Conservation (phyloP, 495 filamentous ascomycete species). For the Ascobolus immersus region DNA sequence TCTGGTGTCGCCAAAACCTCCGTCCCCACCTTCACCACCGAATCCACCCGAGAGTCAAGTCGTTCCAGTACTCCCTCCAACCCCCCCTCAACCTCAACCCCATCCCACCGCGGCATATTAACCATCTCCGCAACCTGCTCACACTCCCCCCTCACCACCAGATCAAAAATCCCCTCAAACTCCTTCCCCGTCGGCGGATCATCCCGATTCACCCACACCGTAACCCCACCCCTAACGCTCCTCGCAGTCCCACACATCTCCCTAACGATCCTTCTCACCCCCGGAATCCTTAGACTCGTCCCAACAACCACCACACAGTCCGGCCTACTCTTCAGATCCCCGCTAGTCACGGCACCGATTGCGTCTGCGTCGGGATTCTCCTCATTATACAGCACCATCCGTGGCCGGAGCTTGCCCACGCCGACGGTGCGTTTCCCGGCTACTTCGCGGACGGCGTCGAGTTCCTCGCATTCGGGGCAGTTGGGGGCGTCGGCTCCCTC, state of each 20-base stretch:
- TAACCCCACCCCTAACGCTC: conserved; percentile 59
- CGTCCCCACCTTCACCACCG: too few relatives aligned
- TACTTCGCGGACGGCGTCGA: conserved; percentile 48
- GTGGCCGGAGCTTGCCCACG: conserved; percentile 65
- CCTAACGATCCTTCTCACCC: conserved; percentile 63
- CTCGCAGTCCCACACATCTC: conserved; percentile 68
- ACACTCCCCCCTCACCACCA: conserved; percentile 64
- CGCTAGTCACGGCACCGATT: conserved; percentile 65
- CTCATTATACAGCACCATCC: conserved; percentile 94
- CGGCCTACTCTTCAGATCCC: conserved; percentile 60
- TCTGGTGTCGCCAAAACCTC: too few relatives aligned
- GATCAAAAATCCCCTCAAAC: conserved; percentile 74
- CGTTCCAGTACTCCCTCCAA: too few relatives aligned
- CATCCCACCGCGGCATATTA: conserved; percentile 52
- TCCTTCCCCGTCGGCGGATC: conserved; percentile 56
- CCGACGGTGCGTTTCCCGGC: conserved; percentile 83
- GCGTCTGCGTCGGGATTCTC: conserved; percentile 88
- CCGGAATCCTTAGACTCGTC: conserved; percentile 83
- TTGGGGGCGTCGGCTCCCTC: conserved; percentile 60
- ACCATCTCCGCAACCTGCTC: conserved; percentile 63
- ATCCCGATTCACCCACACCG: conserved; percentile 84
- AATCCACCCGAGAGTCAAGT: too few relatives aligned
- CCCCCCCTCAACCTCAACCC: too few relatives aligned
- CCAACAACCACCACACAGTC: conserved; percentile 87
- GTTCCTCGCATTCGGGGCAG: conserved; percentile 47